These are phyloP conservation scores for Ampelomyces quisqualis DNA, from an alignment of 2,329 filamentous ascomycete genomes.

Conservation along the genomic window DNA sequence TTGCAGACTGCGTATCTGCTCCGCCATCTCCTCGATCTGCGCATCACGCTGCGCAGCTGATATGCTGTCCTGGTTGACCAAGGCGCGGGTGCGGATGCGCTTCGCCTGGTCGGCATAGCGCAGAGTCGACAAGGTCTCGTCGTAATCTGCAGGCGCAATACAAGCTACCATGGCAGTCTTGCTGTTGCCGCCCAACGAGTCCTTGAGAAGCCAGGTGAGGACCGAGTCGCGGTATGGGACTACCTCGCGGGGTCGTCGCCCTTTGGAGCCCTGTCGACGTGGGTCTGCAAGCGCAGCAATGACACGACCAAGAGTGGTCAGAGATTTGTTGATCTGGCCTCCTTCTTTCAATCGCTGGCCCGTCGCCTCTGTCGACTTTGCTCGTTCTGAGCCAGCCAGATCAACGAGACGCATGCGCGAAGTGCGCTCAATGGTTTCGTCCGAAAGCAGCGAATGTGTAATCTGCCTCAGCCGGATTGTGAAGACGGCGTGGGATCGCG, in stretches of 20 bases:
- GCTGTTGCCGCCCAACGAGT: conserved; percentile 91
- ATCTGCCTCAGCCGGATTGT: conserved; percentile 98
- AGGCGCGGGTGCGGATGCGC: conserved; percentile 88
- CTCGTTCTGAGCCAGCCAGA: conserved; percentile 89
- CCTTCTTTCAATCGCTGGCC: conserved; percentile 88
- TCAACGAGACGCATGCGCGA: conserved; percentile 94
- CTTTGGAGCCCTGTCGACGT: conserved; percentile 52
- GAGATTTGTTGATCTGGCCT: conserved; percentile 98
- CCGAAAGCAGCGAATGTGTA: conserved; percentile 94
- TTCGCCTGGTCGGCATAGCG: conserved; percentile 98
- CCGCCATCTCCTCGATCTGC: conserved; percentile 90
- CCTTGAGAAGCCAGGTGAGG: conserved; percentile 84
- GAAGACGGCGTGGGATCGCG: conserved; percentile 94
- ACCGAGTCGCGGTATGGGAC: conserved; percentile 93
- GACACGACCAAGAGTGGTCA: conserved; percentile 91
- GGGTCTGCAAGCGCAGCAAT: conserved; percentile 84
- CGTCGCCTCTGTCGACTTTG: conserved; percentile 93
- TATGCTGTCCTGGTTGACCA: conserved; percentile 94
- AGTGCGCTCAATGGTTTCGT: conserved; percentile 93
- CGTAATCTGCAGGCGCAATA: conserved; percentile 92
- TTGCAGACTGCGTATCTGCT: conserved; percentile 86
- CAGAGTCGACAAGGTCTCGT: conserved; percentile 92
- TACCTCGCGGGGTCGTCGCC: conserved; percentile 57
- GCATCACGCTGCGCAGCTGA: conserved; percentile 91
- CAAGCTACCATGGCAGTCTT: conserved; percentile 99